A percentile compares a stretch with the other conserved stretches of the same genome.
These are phyloP conservation scores for Metarhizium brunneum DNA, from an alignment of 2,329 filamentous ascomycete genomes.

Conservation along the genomic window DNA sequence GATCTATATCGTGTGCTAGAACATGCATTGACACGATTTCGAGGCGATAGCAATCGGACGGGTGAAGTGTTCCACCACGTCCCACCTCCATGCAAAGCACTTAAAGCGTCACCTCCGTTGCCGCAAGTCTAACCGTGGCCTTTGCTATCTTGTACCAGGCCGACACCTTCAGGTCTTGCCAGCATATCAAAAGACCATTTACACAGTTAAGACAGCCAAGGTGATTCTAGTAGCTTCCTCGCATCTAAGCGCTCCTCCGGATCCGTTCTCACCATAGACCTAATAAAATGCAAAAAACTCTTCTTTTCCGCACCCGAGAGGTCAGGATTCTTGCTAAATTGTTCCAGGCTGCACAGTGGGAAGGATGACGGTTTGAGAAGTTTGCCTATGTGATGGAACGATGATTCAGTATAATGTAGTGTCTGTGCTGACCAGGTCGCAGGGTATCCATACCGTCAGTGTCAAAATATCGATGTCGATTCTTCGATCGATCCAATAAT, in stretches of 20 bases:
- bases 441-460: not conserved
- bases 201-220: constrained; percentile 3
- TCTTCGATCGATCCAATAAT: not conserved
- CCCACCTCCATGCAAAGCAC: no score
- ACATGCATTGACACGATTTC: no score
- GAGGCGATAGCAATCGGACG: no score
- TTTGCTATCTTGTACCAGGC: no score
- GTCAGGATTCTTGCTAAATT: constrained; percentile 5
- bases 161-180: not conserved
- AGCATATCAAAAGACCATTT: not conserved
- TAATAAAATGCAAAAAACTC: constrained; percentile 7
- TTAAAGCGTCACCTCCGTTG: no score
- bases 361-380: constrained; percentile 8
- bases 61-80: no score
- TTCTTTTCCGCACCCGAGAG: constrained; percentile 3
- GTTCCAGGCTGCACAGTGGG: constrained; percentile 5
- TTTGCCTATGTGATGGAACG: constrained; percentile 3
- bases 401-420: constrained; percentile 1
- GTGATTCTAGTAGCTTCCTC: constrained; percentile 5
- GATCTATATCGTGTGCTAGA: no score
- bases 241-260: constrained; percentile 8
- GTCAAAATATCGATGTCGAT: not conserved
- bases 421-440: not conserved
- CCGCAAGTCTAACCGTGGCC: no score
- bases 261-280: constrained; percentile 5